Evolutionary conservation across 106 monocot species (phyloP).

Genomic region (Apostasia shenzhenica): DNA sequence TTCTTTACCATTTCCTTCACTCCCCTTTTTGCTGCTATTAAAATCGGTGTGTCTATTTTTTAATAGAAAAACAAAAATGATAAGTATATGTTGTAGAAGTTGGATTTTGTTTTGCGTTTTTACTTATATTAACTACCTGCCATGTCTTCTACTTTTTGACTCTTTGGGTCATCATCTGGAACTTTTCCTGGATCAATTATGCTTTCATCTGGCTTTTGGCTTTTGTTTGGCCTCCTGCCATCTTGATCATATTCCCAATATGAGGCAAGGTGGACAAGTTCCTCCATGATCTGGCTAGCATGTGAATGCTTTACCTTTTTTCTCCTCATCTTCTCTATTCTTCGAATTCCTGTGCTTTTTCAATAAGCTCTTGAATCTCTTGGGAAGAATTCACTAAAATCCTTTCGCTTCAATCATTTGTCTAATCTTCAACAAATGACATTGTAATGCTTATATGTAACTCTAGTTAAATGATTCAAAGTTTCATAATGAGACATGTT

Average conservation of each 20-base stretch:
- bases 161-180: neutral
- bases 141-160: no score
- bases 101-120: neutral
- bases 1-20: conserved; percentile 22
- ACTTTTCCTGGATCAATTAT: neutral
- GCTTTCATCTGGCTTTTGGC: neutral
- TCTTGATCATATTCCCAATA: conserved; percentile 9
- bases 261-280: neutral
- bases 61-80: neutral
- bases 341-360: neutral
- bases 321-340: neutral
- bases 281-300: conserved; percentile 10
- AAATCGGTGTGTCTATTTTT: conserved; percentile 9
- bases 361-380: neutral
- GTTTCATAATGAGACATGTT: no score
- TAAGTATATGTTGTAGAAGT: neutral
- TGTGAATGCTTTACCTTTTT: conserved; percentile 8
- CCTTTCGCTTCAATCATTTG: no score
- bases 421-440: no score
- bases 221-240: conserved; percentile 2
- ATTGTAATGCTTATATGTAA: no score
- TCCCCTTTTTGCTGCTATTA: conserved; percentile 26
- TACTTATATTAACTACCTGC: neutral
- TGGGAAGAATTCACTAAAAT: neutral
- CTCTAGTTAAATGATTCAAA: no score